These are phyloP conservation scores for Ustilago bromivora DNA, from an alignment of 1,284 basidiomycete genomes.

Conservation along the genomic window DNA sequence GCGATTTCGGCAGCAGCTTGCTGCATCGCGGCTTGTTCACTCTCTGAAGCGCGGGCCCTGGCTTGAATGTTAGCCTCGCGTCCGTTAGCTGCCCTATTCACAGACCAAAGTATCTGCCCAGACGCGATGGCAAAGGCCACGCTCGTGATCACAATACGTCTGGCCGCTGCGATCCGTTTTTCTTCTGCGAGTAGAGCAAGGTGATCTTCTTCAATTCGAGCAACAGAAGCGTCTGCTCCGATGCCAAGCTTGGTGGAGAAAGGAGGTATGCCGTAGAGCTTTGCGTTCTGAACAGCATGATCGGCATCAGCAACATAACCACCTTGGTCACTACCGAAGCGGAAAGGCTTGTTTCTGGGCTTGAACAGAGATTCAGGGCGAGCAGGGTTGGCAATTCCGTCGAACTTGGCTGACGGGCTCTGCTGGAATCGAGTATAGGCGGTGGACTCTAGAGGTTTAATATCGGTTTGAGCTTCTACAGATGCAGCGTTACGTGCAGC, in stretches of 20 bases:
- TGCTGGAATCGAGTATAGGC: slow-evolving; percentile 1
- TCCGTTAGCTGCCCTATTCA: slow-evolving; percentile 4
- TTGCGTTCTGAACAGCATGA: neutral
- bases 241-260: neutral
- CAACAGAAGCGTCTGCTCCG: neutral
- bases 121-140: neutral
- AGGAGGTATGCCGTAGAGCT: slow-evolving; percentile 9
- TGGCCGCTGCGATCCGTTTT: too few species aligned
- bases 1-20: slow-evolving; percentile 4
- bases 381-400: neutral
- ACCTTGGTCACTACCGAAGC: slow-evolving; percentile 14
- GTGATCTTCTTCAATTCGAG: neutral
- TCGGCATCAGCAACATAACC: slow-evolving; percentile 31
- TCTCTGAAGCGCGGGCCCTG: neutral
- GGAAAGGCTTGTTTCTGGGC: slow-evolving; percentile 3
- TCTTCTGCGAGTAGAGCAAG: too few species aligned
- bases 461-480: neutral
- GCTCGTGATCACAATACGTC: neutral
- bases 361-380: neutral
- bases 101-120: neutral
- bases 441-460: neutral
- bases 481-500: slow-evolving; percentile 12
- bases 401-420: neutral
- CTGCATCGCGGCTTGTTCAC: slow-evolving; percentile 10
- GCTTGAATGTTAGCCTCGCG: slow-evolving; percentile 10